Base-by-base conservation (phyloP, 257 asterid genomes). In the Nicotiana obtusifolia region DNA sequence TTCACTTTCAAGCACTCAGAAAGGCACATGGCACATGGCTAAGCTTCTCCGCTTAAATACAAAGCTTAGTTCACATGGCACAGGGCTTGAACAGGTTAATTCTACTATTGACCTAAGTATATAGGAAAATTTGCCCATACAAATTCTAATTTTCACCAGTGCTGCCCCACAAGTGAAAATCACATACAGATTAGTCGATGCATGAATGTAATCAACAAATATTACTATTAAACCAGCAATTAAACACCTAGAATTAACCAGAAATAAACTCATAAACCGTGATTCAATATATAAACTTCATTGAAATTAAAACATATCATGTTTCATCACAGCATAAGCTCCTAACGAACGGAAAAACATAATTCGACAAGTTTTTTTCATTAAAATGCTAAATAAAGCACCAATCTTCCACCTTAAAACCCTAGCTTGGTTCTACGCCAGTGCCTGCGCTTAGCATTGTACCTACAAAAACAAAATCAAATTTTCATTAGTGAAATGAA, bases 391-490 rank as follows among this genome's bases (percentile, higher is more conserved):
- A 15, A 64, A 79, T 60, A 52, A 71, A 71, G 24, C 69, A 3
- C 37, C 31, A 44, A 6, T 28, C 54, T 1, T 64, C 76, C 75
- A 80, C 47, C 81, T 82, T 78, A 83, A 60, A 83, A 83, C 13
- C 85, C 85, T 47, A 83, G 80, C 85, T 83, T 83, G 28, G 85
- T 83, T 26, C 85, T 81, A 78, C 85, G 85, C 85, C 85, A 83
- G 75, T 83, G 85, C 80, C 85, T 78, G 31, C 85, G 83, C 75
- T 83, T 83, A 19, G 82, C 85, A 64, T 83, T 83, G 80, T 83
- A 83, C 80, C 80, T 69, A 31, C 19, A 71, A 22, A 20, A 30
- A 68, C 0, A 10, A 54, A 30, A 11, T 28, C 17, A 77, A 20
- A 52, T 6, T 52, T 19, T 22, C 3, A 81, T 30, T 47, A 62